Percentiles rank a stretch among this genome's conserved stretches.
These are phyloP conservation scores for Aspergillus conjunctus DNA, from an alignment of 495 filamentous ascomycete species.

Conservation along the genomic window DNA sequence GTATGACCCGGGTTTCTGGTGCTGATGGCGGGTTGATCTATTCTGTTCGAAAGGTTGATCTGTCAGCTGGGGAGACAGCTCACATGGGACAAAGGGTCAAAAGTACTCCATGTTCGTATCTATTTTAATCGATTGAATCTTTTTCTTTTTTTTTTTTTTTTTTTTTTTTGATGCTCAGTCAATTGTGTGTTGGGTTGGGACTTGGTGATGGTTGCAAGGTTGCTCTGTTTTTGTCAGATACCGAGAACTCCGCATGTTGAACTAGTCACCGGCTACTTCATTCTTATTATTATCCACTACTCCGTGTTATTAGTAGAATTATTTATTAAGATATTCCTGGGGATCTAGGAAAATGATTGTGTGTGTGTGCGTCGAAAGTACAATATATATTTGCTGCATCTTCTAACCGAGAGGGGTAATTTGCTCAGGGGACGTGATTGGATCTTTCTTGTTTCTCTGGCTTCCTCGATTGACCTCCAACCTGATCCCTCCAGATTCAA, in stretches of 20 bases:
- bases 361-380: neutral
- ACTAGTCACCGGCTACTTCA: neutral
- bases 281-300: neutral
- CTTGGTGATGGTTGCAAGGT: neutral
- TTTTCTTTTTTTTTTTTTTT: neutral
- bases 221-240: neutral
- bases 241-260: neutral
- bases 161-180: neutral
- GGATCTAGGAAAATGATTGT: neutral
- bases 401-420: slow-evolving; percentile 4
- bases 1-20: neutral
- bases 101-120: neutral
- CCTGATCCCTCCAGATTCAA: neutral
- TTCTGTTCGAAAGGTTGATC: neutral
- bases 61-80: slow-evolving; percentile 1
- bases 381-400: slow-evolving; percentile 1
- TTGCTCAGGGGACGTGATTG: slow-evolving; percentile 2
- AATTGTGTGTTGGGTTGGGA: neutral
- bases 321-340: neutral
- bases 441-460: neutral
- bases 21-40: slow-evolving; percentile 1
- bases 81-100: neutral
- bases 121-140: neutral
- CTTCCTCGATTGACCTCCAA: neutral
- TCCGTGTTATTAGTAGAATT: too few species aligned